Conservation (phyloP, 106 monocot genomes). For the Platanthera zijinensis region DNA sequence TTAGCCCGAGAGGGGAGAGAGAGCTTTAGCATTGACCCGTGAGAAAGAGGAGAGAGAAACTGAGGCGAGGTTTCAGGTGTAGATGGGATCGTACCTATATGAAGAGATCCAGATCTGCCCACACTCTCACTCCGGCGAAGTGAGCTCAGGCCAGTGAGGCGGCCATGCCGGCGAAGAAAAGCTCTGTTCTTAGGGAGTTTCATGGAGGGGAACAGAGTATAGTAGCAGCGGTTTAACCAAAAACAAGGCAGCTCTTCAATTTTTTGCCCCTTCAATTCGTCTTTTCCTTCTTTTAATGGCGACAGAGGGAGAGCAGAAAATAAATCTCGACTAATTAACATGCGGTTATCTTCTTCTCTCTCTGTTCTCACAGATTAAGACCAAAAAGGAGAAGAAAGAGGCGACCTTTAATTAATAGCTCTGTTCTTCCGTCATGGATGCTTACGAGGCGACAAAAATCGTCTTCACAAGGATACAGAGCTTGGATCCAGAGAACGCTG, state of each 20-base stretch:
- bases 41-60: neutral
- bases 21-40: neutral
- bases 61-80: neutral
- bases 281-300: no score
- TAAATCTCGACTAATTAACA: no score
- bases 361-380: neutral
- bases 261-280: neutral
- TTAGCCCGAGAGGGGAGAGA: neutral
- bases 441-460: conserved; percentile 89
- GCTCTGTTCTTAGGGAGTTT: neutral
- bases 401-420: neutral
- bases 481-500: conserved; percentile 84
- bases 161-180: neutral
- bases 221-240: neutral
- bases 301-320: no score
- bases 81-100: conserved; percentile 1
- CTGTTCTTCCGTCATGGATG: conserved; percentile 48
- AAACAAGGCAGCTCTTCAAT: neutral
- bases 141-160: neutral
- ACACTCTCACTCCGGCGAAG: neutral
- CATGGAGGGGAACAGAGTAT: neutral
- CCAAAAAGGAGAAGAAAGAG: neutral
- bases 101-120: neutral
- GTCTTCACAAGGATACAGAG: conserved; percentile 84
- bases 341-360: neutral